A percentile compares a stretch with the other conserved stretches of the same genome.
Evolutionary conservation across 495 filamentous ascomycete species (phyloP).

Genomic region (Aspergillus panamensis): DNA sequence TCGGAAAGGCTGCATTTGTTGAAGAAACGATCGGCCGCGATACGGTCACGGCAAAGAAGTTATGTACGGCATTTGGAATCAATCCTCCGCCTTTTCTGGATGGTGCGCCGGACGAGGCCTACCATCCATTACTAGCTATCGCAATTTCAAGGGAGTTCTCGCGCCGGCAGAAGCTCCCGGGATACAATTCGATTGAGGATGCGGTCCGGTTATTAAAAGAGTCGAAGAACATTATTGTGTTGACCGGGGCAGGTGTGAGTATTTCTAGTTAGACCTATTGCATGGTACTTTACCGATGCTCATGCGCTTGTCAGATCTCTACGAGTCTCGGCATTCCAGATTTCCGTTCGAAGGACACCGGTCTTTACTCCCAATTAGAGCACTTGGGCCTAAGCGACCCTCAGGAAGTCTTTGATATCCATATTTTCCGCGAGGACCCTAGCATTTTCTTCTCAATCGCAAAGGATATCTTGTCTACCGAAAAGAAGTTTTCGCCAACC

Average conservation of each 20-base stretch:
- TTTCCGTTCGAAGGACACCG: constrained; percentile 64
- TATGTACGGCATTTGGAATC: constrained; percentile 91
- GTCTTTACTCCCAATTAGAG: constrained; percentile 69
- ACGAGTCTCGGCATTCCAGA: constrained; percentile 67
- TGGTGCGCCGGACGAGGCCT: constrained; percentile 67
- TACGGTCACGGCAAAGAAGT: constrained; percentile 69
- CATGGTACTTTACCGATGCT: not conserved
- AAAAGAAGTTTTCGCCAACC: constrained; percentile 75
- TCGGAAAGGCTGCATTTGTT: constrained; percentile 75
- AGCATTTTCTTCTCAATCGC: constrained; percentile 90
- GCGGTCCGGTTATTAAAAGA: constrained; percentile 72
- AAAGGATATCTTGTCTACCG: constrained; percentile 79
- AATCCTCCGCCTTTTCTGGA: constrained; percentile 72
- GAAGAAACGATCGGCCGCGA: constrained; percentile 65
- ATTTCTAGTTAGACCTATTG: not conserved
- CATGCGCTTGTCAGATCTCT: constrained; percentile 54
- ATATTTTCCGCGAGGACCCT: constrained; percentile 80
- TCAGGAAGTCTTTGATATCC: constrained; percentile 92
- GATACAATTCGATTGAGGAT: constrained; percentile 86
- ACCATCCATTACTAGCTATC: constrained; percentile 67
- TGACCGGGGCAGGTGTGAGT: constrained; percentile 84
- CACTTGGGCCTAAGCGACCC: constrained; percentile 76
- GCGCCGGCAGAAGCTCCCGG: constrained; percentile 71
- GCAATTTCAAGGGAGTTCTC: constrained; percentile 79
- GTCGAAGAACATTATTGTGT: constrained; percentile 80